These are phyloP conservation scores for Selenicereus undatus DNA, from an alignment of 148 eudicot genomes.

Conservation along the genomic window DNA sequence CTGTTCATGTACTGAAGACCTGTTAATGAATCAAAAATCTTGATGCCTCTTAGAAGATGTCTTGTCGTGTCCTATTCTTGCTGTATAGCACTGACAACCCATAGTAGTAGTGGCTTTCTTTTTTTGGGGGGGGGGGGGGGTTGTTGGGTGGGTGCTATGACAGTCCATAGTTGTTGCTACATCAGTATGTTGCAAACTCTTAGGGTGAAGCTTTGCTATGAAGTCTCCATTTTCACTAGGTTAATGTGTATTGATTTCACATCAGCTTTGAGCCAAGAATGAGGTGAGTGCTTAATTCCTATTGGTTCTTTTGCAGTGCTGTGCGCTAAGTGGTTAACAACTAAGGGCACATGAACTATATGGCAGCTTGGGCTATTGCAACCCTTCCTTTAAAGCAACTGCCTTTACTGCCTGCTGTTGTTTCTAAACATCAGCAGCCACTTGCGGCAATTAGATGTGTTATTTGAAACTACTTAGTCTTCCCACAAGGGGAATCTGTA, in stretches of 20 bases:
- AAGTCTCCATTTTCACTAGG: neutral
- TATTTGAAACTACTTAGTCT: neutral
- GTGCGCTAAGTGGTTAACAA: neutral
- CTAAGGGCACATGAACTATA: neutral
- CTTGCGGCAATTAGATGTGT: constrained; percentile 1
- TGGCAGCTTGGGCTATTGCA: constrained; percentile 28
- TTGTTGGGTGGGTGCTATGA: no score
- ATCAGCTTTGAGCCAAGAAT: neutral
- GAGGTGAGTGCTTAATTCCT: neutral
- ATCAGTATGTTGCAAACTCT: neutral
- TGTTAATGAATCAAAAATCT: no score
- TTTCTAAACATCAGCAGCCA: constrained; percentile 10
- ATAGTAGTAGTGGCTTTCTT: no score
- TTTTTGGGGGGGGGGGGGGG: neutral
- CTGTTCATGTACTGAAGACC: no score
- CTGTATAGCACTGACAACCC: no score
- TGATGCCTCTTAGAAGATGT: no score
- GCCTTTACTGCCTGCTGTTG: constrained; percentile 1
- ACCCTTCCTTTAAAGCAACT: constrained; percentile 23
- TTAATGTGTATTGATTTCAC: neutral
- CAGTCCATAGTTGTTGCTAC: neutral
- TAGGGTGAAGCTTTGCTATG: neutral
- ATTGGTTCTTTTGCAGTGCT: constrained; percentile 14
- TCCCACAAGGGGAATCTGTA: neutral
- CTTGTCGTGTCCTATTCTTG: no score